Evolutionary conservation across 768 basidiomycete genomes (phyloP).

Genomic region (Trametopsis cervina): DNA sequence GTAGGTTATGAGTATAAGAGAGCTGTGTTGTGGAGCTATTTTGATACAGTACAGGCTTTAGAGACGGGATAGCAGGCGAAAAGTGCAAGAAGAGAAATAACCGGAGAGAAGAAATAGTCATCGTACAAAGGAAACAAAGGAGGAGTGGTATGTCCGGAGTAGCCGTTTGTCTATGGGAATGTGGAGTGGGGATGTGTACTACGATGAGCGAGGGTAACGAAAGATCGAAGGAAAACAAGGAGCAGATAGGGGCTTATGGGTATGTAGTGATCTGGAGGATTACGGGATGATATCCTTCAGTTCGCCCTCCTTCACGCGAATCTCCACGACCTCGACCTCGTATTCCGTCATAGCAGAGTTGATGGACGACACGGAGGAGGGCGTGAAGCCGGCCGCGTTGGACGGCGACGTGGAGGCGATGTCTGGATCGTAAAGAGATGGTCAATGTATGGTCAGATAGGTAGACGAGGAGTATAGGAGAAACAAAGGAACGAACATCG

Average conservation of each 20-base stretch:
- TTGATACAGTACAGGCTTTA: background rate
- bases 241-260: conserved; percentile 6
- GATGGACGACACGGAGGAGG: conserved; percentile 61
- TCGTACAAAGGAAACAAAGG: background rate
- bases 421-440: conserved; percentile 41
- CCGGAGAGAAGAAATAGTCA: background rate
- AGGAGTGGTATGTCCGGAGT: background rate
- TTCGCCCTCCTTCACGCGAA: conserved; percentile 75
- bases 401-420: conserved; percentile 81
- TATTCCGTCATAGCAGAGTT: conserved; percentile 66
- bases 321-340: conserved; percentile 84
- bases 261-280: too few relatives aligned
- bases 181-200: background rate
- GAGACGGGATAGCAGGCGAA: background rate
- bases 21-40: background rate
- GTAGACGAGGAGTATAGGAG: conserved; percentile 13
- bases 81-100: background rate
- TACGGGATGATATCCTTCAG: conserved; percentile 69
- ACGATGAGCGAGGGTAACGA: background rate
- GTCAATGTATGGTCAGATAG: too few relatives aligned
- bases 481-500: conserved; percentile 55
- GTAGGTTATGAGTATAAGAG: too few relatives aligned
- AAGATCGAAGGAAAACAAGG: conserved; percentile 1
- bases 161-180: background rate
- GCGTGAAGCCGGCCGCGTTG: conserved; percentile 56